phyloP scores from a whole-genome alignment of 2,329 filamentous ascomycete species.

The Plectosphaerella sp. region DNA sequence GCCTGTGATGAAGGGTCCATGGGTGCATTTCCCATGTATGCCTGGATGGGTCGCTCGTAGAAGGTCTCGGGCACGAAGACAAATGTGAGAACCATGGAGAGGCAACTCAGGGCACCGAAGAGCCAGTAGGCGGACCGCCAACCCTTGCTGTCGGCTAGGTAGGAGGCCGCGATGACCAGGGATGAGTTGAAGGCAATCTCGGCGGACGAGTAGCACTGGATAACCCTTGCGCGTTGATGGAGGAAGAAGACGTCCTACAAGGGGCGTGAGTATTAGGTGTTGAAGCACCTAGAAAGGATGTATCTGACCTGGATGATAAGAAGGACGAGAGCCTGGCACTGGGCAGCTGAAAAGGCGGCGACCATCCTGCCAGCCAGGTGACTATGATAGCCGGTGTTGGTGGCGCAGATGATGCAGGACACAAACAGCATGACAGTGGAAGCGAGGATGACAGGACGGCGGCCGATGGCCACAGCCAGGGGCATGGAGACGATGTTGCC shows the following conservation, averaged over 20 bases:
- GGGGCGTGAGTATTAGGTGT: not conserved
- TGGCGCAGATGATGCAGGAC: slow-evolving; percentile 13
- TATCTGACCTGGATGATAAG: slow-evolving; percentile 4
- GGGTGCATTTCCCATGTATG: slow-evolving; percentile 4
- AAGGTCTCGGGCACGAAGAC: slow-evolving; percentile 10
- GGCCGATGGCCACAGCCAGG: slow-evolving; percentile 23
- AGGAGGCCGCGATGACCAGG: slow-evolving; percentile 3
- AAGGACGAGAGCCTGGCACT: slow-evolving; percentile 5
- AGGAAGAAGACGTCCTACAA: slow-evolving; percentile 7
- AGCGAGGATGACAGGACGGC: slow-evolving; percentile 22
- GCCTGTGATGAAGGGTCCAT: not conserved
- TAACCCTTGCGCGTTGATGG: slow-evolving; percentile 6
- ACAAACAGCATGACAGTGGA: slow-evolving; percentile 20
- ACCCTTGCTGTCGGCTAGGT: slow-evolving; percentile 5
- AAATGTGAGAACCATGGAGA: slow-evolving; percentile 6
- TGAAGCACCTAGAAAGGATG: not conserved
- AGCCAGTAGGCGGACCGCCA: slow-evolving; percentile 9
- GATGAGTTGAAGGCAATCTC: slow-evolving; percentile 6
- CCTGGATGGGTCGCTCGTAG: slow-evolving; percentile 5
- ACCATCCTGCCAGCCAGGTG: slow-evolving; percentile 7
- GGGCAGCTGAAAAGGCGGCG: slow-evolving; percentile 4
- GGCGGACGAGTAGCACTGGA: slow-evolving; percentile 6
- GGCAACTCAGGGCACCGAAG: slow-evolving; percentile 4
- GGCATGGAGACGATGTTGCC: slow-evolving; percentile 28
- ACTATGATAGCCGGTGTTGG: slow-evolving; percentile 7